Conservation (phyloP, 768 basidiomycete genomes). For the Austroboletus eburneus region DNA sequence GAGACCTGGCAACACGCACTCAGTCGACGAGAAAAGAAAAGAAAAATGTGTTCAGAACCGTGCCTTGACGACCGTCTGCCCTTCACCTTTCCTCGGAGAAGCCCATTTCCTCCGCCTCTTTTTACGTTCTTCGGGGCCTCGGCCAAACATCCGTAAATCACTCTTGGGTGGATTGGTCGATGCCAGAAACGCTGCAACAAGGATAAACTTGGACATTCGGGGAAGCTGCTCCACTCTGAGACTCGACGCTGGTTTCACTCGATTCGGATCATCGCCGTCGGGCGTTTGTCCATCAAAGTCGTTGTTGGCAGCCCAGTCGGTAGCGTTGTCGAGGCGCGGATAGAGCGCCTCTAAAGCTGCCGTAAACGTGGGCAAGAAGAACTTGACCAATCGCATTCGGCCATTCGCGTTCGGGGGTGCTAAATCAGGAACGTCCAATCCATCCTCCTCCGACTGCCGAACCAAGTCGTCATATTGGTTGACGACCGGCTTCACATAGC, state of each 20-base stretch:
- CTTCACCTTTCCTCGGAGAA: constrained; percentile 32
- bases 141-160: constrained; percentile 79
- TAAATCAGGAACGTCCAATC: constrained; percentile 25
- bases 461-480: constrained; percentile 37
- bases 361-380: constrained; percentile 61
- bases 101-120: constrained; percentile 45
- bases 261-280: constrained; percentile 3
- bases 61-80: constrained; percentile 47
- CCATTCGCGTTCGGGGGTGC: constrained; percentile 49
- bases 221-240: constrained; percentile 40
- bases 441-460: constrained; percentile 21
- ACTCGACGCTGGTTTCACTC: no score
- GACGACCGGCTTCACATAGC: constrained; percentile 66
- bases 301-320: constrained; percentile 56
- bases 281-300: constrained; percentile 33
- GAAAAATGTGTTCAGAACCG: neutral
- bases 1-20: constrained; percentile 45
- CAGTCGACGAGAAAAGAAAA: neutral
- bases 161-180: constrained; percentile 81
- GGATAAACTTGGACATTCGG: constrained; percentile 67
- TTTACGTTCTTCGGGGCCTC: constrained; percentile 64
- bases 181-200: constrained; percentile 75
- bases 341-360: constrained; percentile 62
- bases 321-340: constrained; percentile 62
- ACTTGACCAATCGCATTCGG: constrained; percentile 60